Conservation (phyloP, 129 eudicot species). For the Calendula officinalis region DNA sequence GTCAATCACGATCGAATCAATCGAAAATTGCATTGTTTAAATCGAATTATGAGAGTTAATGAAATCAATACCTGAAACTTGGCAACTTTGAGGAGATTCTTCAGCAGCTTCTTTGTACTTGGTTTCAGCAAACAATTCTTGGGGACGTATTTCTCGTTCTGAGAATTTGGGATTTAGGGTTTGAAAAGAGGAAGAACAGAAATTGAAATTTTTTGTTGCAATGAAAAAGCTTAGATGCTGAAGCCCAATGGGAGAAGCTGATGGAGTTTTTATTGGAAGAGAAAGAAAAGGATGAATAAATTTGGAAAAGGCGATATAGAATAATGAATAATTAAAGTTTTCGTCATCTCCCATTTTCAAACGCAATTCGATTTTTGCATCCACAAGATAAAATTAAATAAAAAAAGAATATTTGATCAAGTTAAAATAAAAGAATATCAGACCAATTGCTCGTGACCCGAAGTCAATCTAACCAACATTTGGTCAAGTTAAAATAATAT, state of each 20-base stretch:
- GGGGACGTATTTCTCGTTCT: neutral
- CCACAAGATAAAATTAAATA: conserved; percentile 7
- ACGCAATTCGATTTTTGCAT: conserved; percentile 18
- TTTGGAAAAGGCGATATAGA: neutral
- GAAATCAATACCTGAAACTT: conserved; percentile 10
- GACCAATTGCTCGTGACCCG: too few species aligned
- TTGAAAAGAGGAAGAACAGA: conserved; percentile 14
- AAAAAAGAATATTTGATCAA: too few species aligned
- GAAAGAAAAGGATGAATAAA: neutral
- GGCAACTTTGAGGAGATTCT: conserved; percentile 5
- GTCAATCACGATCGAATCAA: neutral
- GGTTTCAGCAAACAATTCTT: conserved; percentile 4
- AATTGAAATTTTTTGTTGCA: neutral
- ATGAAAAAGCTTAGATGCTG: conserved; percentile 8
- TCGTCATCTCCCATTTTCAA: conserved; percentile 14
- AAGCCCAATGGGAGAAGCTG: conserved; percentile 22
- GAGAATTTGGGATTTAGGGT: conserved; percentile 25
- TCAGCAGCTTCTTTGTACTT: conserved; percentile 9
- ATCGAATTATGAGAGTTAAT: neutral
- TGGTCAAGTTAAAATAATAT: too few species aligned
- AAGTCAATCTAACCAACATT: too few species aligned
- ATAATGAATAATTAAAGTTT: neutral
- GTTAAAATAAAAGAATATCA: too few species aligned
- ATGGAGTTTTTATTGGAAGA: neutral
- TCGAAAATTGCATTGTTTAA: neutral